Conservation (phyloP, 768 basidiomycete species). For the Panellus pusillus region DNA sequence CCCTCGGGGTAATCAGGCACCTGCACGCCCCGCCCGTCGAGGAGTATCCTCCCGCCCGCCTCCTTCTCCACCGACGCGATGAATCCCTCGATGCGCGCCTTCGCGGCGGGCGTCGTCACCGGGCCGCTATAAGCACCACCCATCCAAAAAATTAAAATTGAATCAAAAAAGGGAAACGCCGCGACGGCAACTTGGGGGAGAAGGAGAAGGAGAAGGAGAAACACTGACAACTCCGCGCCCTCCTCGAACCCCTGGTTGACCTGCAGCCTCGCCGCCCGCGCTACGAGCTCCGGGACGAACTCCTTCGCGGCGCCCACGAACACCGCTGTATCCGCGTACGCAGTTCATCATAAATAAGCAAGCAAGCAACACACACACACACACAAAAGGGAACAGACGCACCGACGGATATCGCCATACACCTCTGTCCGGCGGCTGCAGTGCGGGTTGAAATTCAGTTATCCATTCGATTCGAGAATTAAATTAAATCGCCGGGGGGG, state of each 20-base stretch:
- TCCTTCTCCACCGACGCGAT: conserved; percentile 73
- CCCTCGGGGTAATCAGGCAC: conserved; percentile 79
- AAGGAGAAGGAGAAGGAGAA: not conserved
- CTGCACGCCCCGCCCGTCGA: conserved; percentile 75
- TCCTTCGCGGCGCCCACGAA: conserved; percentile 76
- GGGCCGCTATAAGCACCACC: conserved; percentile 54
- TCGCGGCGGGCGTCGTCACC: conserved; percentile 79
- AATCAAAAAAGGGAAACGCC: too few relatives aligned
- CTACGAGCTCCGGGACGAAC: conserved; percentile 85
- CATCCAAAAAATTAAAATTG: too few relatives aligned
- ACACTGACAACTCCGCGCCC: conserved; percentile 76
- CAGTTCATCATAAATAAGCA: too few relatives aligned
- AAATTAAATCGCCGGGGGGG: too few relatives aligned
- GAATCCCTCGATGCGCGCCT: conserved; percentile 69
- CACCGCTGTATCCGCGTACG: conserved; percentile 55
- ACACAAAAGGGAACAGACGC: too few relatives aligned
- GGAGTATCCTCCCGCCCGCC: conserved; percentile 76
- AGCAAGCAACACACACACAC: too few relatives aligned
- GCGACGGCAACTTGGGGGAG: too few relatives aligned
- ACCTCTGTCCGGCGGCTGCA: conserved; percentile 91
- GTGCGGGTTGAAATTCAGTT: not conserved
- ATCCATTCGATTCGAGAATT: too few relatives aligned
- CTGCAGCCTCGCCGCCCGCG: conserved; percentile 73
- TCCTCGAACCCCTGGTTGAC: conserved; percentile 91
- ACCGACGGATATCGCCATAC: conserved; percentile 96